Base-by-base conservation (phyloP, 495 filamentous ascomycete species). In the Trichoderma asperelloides region DNA sequence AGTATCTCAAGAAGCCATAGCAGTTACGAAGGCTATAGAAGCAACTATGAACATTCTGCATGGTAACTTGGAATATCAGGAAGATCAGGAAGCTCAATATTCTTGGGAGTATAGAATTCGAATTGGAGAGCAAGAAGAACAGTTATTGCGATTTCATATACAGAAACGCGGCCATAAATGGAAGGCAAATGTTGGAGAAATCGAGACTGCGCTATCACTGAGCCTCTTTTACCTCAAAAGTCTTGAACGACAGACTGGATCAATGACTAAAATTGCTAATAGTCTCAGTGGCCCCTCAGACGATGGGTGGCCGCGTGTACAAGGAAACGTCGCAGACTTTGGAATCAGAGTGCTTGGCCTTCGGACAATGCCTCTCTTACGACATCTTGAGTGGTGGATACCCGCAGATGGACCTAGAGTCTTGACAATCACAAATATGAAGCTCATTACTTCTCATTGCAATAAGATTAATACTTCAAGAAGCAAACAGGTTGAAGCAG, bases 31-130 rank as follows among this genome's bases (percentile, higher is more conserved):
- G 25, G 33, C 71, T 0, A 73, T 66, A 13, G 65, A 67, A 25
- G 64, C 33, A 33, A 33, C 68, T 2, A 69, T 71, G 69, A 57
- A 69, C 18, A 37, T 16, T 2, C 49, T 70, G 16, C 37, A 68
- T 51, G 15, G 25, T 7, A 8, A 7, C 5, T 23, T 25, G n/a
- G n/a, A 55, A 3, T 6, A 2, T 5, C 7, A 55, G n/a, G 21
- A 27, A 25, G n/a, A n/a, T n/a, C n/a, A n/a, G n/a, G n/a, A n/a
- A n/a, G n/a, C n/a, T n/a, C n/a, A n/a, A n/a, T 55, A 11, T 23
- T 27, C 49, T 7, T 55, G 49, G 49, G 21, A 5, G 4, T 55
- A 25, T 16, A 27, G 12, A 16, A 27, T 55, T 13, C n/a, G 25
- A 12, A 5, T 16, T 27, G 23, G 3, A 13, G 2, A 2, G 16